These are phyloP conservation scores for Rutstroemia sp. DNA, from an alignment of 2,329 filamentous ascomycete genomes.

Conservation along the genomic window DNA sequence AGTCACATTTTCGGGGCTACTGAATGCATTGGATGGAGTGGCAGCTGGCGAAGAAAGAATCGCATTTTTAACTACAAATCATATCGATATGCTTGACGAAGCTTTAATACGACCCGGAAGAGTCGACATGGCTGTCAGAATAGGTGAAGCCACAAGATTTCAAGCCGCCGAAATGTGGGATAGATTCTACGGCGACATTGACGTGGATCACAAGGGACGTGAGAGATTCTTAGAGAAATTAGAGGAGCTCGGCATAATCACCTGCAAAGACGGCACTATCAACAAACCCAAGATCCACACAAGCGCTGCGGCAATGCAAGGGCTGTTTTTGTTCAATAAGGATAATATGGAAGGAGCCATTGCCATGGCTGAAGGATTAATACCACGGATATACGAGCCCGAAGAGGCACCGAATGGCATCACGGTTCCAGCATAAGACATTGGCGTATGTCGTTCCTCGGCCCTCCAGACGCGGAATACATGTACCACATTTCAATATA, in stretches of 20 bases:
- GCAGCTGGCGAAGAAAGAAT: constrained; percentile 91
- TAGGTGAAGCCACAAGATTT: constrained; percentile 79
- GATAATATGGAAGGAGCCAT: constrained; percentile 83
- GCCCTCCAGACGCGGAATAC: not conserved
- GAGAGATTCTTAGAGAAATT: constrained; percentile 65
- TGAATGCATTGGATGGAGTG: constrained; percentile 85
- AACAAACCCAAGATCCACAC: constrained; percentile 36
- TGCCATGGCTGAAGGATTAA: constrained; percentile 62
- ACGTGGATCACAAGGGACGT: constrained; percentile 54
- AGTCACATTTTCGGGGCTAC: constrained; percentile 79
- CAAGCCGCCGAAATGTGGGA: constrained; percentile 89
- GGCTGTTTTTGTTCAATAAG: constrained; percentile 93
- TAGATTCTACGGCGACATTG: constrained; percentile 84
- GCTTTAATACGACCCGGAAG: constrained; percentile 85
- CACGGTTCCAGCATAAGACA: constrained; percentile 2
- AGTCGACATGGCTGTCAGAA: constrained; percentile 85
- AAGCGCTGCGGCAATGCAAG: constrained; percentile 88
- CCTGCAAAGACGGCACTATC: constrained; percentile 33
- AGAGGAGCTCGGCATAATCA: constrained; percentile 62
- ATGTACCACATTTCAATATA: not conserved
- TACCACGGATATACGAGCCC: constrained; percentile 49
- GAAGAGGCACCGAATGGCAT: constrained; percentile 10
- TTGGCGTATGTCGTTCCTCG: not conserved
- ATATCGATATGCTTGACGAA: constrained; percentile 77
- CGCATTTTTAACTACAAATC: constrained; percentile 92